Evolutionary conservation across 805 yeast species (phyloP).

Genomic region (Lachancea waltii): DNA sequence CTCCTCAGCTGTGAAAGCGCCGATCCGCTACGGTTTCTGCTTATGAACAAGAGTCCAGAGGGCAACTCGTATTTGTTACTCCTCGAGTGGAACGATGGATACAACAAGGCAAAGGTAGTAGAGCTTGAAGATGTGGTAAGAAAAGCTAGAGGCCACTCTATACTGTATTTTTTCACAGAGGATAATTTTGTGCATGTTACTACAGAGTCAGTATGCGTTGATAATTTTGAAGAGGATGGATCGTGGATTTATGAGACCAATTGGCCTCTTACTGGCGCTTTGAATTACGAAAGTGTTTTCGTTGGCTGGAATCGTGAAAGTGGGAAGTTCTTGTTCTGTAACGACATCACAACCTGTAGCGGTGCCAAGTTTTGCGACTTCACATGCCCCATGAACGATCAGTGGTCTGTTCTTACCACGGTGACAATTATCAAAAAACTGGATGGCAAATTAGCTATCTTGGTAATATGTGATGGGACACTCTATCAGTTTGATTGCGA

Average conservation of each 20-base stretch:
- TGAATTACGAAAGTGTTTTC: constrained; percentile 7
- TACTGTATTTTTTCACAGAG: constrained; percentile 11
- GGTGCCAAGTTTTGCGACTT: constrained; percentile 10
- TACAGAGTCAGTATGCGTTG: constrained; percentile 8
- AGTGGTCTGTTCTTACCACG: constrained; percentile 2
- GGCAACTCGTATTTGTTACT: not conserved
- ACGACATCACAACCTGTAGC: constrained; percentile 5
- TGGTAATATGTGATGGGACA: constrained; percentile 1
- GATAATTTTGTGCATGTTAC: constrained; percentile 17
- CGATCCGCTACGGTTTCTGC: not conserved
- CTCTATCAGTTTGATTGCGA: not conserved
- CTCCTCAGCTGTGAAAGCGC: not conserved
- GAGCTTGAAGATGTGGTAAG: constrained; percentile 20
- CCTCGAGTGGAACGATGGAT: not conserved
- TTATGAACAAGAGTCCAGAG: not conserved
- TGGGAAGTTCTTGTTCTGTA: constrained; percentile 8
- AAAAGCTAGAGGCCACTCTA: constrained; percentile 8
- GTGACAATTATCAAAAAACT: constrained; percentile 1
- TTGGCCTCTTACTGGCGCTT: constrained; percentile 13
- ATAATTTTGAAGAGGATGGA: constrained; percentile 5
- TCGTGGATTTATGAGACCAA: constrained; percentile 5
- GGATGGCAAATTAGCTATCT: not conserved
- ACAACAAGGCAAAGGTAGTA: not conserved
- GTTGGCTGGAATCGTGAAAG: constrained; percentile 17
- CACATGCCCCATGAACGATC: constrained; percentile 15